Evolutionary conservation across 495 filamentous ascomycete genomes (phyloP).

Genomic region (Peziza echinospora): DNA sequence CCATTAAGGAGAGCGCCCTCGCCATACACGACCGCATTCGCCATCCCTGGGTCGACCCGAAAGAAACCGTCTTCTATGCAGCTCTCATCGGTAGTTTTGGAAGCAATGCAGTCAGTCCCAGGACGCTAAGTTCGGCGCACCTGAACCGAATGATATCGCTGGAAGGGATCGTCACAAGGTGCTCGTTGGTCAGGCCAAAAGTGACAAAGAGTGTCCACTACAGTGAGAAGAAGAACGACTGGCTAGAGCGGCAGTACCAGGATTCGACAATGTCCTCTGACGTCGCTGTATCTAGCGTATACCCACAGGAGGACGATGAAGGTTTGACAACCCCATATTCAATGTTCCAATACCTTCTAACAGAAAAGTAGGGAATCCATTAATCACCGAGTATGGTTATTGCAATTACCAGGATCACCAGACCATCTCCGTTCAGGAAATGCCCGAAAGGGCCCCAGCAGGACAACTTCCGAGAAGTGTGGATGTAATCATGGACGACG

Average conservation of each 20-base stretch:
- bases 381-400: conserved; percentile 89
- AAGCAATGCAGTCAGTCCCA: conserved; percentile 81
- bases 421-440: conserved; percentile 96
- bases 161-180: conserved; percentile 94
- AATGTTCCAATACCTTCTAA: not conserved
- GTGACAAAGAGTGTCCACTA: conserved; percentile 95
- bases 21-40: conserved; percentile 28
- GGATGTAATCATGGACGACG: conserved; percentile 95
- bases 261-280: conserved; percentile 94
- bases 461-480: conserved; percentile 90
- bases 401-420: conserved; percentile 94
- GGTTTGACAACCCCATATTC: not conserved
- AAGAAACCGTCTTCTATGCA: conserved; percentile 60
- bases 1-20: conserved; percentile 38
- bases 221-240: conserved; percentile 63
- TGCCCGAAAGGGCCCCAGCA: conserved; percentile 91
- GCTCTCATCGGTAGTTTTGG: conserved; percentile 90
- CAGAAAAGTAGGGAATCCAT: conserved; percentile 29
- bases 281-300: conserved; percentile 71
- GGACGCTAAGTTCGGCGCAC: conserved; percentile 68
- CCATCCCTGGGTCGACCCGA: conserved; percentile 7
- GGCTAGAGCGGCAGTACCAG: conserved; percentile 63
- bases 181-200: conserved; percentile 85
- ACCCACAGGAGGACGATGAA: conserved; percentile 85
- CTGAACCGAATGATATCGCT: conserved; percentile 93